Evolutionary conservation across 2,329 filamentous ascomycete species (phyloP).

Genomic region (Fusarium chaquense): DNA sequence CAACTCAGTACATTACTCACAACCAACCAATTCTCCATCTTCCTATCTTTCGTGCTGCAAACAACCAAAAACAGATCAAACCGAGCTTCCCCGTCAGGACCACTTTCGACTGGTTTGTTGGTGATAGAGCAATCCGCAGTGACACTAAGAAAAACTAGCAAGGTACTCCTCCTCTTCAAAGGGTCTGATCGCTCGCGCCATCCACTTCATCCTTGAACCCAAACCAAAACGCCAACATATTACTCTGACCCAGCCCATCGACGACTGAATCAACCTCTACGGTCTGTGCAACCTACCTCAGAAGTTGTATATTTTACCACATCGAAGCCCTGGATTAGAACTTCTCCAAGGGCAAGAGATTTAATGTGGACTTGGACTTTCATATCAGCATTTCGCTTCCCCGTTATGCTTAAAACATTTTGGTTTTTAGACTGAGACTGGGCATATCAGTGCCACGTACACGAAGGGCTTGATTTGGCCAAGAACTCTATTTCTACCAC

Average conservation of each 20-base stretch:
- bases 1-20: background rate
- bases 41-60: background rate
- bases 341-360: background rate
- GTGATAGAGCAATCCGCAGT: background rate
- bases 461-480: background rate
- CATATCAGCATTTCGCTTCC: slow-evolving; percentile 4
- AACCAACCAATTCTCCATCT: background rate
- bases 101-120: background rate
- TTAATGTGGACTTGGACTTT: background rate
- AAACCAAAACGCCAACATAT: background rate
- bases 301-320: background rate
- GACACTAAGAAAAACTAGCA: background rate
- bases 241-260: background rate
- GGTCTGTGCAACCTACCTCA: background rate
- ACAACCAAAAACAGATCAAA: background rate
- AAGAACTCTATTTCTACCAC: background rate
- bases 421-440: background rate
- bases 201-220: background rate
- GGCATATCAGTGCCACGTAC: slow-evolving; percentile 20
- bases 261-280: background rate
- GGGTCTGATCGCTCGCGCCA: background rate
- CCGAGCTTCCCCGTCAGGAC: background rate
- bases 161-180: background rate
- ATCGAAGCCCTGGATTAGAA: background rate
- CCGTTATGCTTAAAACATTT: slow-evolving; percentile 16